A percentile compares a stretch with the other conserved stretches of the same genome.
Evolutionary conservation across 2,329 filamentous ascomycete species (phyloP).

Genomic region (Nectriaceae sp.): DNA sequence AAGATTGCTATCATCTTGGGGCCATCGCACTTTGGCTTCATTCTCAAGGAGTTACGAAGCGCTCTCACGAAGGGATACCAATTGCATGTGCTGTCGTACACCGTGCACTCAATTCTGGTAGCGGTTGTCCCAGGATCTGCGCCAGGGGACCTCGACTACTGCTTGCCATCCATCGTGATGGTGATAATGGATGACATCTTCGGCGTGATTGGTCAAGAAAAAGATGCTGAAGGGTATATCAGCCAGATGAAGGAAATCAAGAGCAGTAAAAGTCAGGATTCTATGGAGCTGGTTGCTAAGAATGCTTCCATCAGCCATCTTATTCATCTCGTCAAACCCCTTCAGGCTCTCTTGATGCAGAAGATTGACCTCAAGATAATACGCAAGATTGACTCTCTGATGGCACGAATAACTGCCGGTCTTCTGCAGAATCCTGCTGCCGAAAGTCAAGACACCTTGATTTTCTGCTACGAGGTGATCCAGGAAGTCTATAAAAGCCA

Average conservation of each 20-base stretch:
- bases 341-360: slow-evolving; percentile 78
- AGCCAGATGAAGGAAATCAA: slow-evolving; percentile 98
- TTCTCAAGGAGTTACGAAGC: slow-evolving; percentile 86
- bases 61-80: slow-evolving; percentile 87
- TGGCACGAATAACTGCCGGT: slow-evolving; percentile 80
- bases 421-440: slow-evolving; percentile 80
- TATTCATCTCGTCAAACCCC: slow-evolving; percentile 73
- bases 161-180: slow-evolving; percentile 72
- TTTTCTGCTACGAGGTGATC: slow-evolving; percentile 94
- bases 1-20: slow-evolving; percentile 83
- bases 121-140: slow-evolving; percentile 70
- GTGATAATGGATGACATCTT: slow-evolving; percentile 98
- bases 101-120: slow-evolving; percentile 87
- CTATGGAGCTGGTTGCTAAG: slow-evolving; percentile 88
- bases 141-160: slow-evolving; percentile 88
- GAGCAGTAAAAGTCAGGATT: slow-evolving; percentile 96
- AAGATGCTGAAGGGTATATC: slow-evolving; percentile 93
- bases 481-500: slow-evolving; percentile 77
- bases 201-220: slow-evolving; percentile 88
- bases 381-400: slow-evolving; percentile 86
- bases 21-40: slow-evolving; percentile 81
- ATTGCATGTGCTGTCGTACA: slow-evolving; percentile 92
- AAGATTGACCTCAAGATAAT: slow-evolving; percentile 82
- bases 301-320: slow-evolving; percentile 76
- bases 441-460: slow-evolving; percentile 77